These are phyloP conservation scores for Fusarium proliferatum DNA, from an alignment of 2,329 filamentous ascomycete genomes.

Conservation along the genomic window DNA sequence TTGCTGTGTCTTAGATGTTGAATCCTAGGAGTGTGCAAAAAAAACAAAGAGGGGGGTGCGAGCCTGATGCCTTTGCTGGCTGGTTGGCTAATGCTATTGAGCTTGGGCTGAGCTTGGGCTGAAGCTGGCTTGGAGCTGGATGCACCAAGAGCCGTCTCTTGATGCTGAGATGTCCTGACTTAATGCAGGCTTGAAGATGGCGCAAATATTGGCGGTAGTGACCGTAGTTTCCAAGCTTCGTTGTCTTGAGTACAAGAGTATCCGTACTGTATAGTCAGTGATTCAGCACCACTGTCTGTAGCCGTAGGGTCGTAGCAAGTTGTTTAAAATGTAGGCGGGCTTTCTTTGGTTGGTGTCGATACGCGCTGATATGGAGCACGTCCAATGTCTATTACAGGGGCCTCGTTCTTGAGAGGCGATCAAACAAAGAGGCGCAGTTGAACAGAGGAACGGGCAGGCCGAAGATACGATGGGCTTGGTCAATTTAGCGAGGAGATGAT, in stretches of 20 bases:
- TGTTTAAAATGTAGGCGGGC: conserved; percentile 4
- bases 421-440: conserved; percentile 27
- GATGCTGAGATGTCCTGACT: conserved; percentile 10
- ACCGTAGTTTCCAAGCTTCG: not conserved
- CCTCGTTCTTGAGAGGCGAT: conserved; percentile 9
- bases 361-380: conserved; percentile 13
- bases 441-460: not conserved
- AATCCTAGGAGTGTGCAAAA: conserved; percentile 2
- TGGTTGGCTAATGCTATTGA: conserved; percentile 23
- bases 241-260: not conserved
- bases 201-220: not conserved
- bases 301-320: not conserved
- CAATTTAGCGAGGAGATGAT: not conserved
- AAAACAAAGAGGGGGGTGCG: conserved; percentile 22
- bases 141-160: conserved; percentile 8
- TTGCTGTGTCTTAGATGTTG: conserved; percentile 9
- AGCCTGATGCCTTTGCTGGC: conserved; percentile 19
- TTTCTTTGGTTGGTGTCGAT: conserved; percentile 18
- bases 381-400: conserved; percentile 7
- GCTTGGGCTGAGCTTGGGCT: conserved; percentile 33
- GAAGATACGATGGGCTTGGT: conserved; percentile 3
- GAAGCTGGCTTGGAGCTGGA: not conserved
- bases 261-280: not conserved
- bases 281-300: not conserved
- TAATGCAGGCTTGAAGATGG: conserved; percentile 15